phyloP scores from a whole-genome alignment of 305 asterid genomes.

The Ajuga reptans region DNA sequence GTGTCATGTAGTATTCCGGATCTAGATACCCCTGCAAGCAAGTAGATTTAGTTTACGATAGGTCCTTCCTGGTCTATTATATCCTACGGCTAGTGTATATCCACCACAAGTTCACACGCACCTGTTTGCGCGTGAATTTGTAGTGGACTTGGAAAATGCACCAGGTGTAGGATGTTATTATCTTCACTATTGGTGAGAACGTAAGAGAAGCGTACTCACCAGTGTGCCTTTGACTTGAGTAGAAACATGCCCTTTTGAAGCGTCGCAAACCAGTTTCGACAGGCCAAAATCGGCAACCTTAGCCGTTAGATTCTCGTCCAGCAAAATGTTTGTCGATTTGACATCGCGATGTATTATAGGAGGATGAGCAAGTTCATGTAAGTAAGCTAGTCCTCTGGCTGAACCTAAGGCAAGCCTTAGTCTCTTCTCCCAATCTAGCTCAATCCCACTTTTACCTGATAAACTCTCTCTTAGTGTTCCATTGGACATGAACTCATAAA shows the following conservation, averaged over 20 bases:
- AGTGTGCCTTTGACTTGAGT: conserved; percentile 96
- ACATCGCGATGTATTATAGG: conserved; percentile 91
- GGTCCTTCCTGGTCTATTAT: background rate
- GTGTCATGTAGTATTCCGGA: conserved; percentile 88
- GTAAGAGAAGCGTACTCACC: conserved; percentile 24
- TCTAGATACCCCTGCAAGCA: conserved; percentile 71
- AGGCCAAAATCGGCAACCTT: conserved; percentile 93
- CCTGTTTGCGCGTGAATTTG: background rate
- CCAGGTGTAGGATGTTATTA: background rate
- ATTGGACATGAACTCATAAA: conserved; percentile 74
- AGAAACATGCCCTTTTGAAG: conserved; percentile 75
- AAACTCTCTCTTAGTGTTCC: conserved; percentile 76
- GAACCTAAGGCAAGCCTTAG: conserved; percentile 74
- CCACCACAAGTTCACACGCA: background rate
- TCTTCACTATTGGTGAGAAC: background rate
- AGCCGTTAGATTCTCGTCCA: conserved; percentile 69
- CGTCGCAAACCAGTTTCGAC: conserved; percentile 73
- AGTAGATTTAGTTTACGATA: no score
- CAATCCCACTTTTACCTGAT: conserved; percentile 61
- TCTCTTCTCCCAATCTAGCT: conserved; percentile 84
- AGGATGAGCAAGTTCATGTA: conserved; percentile 88
- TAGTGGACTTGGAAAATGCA: background rate
- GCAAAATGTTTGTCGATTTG: conserved; percentile 72
- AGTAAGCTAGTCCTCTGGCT: conserved; percentile 89
- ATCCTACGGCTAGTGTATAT: background rate